Percentiles rank a stretch among this genome's conserved stretches.
These are phyloP conservation scores for Ogataea hybrid DNA, from an alignment of 1,139 yeast genomes.

Conservation along the genomic window DNA sequence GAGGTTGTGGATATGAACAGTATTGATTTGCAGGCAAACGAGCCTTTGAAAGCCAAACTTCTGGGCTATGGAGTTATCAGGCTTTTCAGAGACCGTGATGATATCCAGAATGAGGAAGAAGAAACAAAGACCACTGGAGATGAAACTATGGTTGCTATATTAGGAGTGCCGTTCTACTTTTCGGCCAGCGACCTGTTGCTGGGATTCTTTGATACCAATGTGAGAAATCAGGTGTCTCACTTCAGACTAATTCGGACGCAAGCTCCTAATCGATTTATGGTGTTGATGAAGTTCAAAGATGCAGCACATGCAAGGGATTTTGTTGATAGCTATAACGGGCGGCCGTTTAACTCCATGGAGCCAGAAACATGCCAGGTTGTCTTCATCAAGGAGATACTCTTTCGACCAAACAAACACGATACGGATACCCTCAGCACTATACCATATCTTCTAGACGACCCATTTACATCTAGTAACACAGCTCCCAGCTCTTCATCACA, in stretches of 20 bases:
- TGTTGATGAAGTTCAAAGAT: constrained; percentile 68
- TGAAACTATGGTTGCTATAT: constrained; percentile 68
- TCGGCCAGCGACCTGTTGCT: constrained; percentile 74
- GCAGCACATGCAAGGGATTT: constrained; percentile 57
- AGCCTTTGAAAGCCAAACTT: constrained; percentile 55
- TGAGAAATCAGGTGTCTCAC: constrained; percentile 61
- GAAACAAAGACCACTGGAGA: constrained; percentile 40
- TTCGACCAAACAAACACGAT: constrained; percentile 32
- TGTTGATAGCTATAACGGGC: constrained; percentile 67
- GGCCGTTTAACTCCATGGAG: constrained; percentile 80
- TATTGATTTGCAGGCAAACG: constrained; percentile 29
- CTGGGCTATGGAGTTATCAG: constrained; percentile 74
- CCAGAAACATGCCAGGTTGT: constrained; percentile 84
- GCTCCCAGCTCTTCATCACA: constrained; percentile 12
- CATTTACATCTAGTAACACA: constrained; percentile 40
- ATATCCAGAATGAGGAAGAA: constrained; percentile 18
- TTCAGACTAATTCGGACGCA: constrained; percentile 69
- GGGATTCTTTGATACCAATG: constrained; percentile 71
- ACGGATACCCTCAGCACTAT: constrained; percentile 32
- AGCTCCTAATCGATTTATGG: constrained; percentile 70
- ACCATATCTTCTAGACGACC: constrained; percentile 74
- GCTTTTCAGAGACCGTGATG: constrained; percentile 54
- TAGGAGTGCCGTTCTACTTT: constrained; percentile 86
- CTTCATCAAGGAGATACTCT: constrained; percentile 58
- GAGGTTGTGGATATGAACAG: constrained; percentile 33